These are phyloP conservation scores for Phytophthora crassamura DNA, from an alignment of 352 stramenopile genomes.

Conservation along the genomic window DNA sequence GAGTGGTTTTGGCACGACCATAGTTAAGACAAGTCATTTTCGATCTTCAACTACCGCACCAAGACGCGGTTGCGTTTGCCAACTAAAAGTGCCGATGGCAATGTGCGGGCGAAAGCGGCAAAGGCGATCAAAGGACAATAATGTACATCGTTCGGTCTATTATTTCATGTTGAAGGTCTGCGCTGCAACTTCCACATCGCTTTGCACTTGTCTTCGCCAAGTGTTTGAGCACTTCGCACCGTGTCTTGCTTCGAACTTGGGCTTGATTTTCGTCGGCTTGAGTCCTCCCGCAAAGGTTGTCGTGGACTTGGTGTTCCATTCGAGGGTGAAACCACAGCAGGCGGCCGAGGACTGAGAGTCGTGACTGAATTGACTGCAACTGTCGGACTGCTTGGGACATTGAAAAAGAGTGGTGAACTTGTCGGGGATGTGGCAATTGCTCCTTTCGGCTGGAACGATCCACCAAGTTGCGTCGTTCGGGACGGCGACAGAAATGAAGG, in stretches of 20 bases:
- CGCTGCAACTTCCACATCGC: constrained; percentile 57
- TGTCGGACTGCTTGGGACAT: background rate
- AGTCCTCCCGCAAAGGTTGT: constrained; percentile 1
- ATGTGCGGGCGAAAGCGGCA: constrained; percentile 11
- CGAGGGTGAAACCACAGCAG: background rate
- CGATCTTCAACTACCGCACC: constrained; percentile 22
- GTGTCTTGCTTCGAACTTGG: constrained; percentile 13
- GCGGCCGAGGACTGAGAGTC: constrained; percentile 17
- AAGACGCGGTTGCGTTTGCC: too few species aligned
- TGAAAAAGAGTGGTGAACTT: constrained; percentile 10
- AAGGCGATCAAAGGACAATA: background rate
- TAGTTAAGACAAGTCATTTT: constrained; percentile 19
- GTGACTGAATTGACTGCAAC: background rate
- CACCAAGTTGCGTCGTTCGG: constrained; percentile 15
- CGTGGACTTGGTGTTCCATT: constrained; percentile 16
- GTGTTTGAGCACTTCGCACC: constrained; percentile 7
- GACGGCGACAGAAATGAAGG: constrained; percentile 7
- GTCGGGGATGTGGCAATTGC: background rate
- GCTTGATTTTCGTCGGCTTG: constrained; percentile 12
- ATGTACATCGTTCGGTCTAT: constrained; percentile 5
- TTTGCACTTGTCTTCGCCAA: constrained; percentile 24
- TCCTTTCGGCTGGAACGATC: constrained; percentile 31
- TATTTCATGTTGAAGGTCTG: constrained; percentile 28
- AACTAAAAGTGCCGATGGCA: too few species aligned
- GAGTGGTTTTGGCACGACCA: background rate